phyloP scores from a whole-genome alignment of 2,329 filamentous ascomycete genomes.

The Curvularia eragrostidis region DNA sequence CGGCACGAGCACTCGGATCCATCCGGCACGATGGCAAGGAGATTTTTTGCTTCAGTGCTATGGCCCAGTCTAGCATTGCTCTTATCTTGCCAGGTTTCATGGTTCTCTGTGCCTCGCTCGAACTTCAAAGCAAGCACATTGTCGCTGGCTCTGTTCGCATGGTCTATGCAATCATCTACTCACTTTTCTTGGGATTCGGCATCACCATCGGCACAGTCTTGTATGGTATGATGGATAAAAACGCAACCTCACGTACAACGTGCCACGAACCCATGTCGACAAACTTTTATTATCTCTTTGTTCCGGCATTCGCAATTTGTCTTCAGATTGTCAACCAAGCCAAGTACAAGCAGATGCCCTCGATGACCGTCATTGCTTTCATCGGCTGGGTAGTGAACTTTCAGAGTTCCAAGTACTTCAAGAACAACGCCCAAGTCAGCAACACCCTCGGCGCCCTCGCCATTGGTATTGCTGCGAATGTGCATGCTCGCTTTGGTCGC shows the following conservation, averaged over 20 bases:
- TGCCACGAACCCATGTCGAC: conserved; percentile 58
- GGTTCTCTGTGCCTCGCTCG: conserved; percentile 58
- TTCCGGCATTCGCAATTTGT: conserved; percentile 74
- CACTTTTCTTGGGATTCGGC: conserved; percentile 59
- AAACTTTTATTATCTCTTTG: conserved; percentile 72
- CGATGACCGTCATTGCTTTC: conserved; percentile 77
- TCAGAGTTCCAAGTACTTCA: conserved; percentile 71
- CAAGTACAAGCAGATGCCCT: conserved; percentile 77
- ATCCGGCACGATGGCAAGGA: conserved; percentile 50
- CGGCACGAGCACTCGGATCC: conserved; percentile 58
- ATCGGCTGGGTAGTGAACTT: conserved; percentile 78
- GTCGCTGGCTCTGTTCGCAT: conserved; percentile 60
- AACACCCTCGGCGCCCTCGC: conserved; percentile 79
- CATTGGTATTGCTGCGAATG: conserved; percentile 78
- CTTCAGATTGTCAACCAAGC: conserved; percentile 81
- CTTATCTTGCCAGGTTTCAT: conserved; percentile 60
- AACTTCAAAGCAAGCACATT: conserved; percentile 57
- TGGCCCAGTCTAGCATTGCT: conserved; percentile 59
- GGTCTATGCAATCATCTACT: conserved; percentile 62
- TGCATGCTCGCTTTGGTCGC: conserved; percentile 74
- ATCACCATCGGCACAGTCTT: conserved; percentile 60
- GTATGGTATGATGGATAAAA: conserved; percentile 57
- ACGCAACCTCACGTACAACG: conserved; percentile 54
- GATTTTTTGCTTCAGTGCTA: conserved; percentile 59
- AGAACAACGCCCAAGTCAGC: conserved; percentile 74